phyloP scores from a whole-genome alignment of 768 basidiomycete genomes.

The Phlebiopsis flavidoalba region DNA sequence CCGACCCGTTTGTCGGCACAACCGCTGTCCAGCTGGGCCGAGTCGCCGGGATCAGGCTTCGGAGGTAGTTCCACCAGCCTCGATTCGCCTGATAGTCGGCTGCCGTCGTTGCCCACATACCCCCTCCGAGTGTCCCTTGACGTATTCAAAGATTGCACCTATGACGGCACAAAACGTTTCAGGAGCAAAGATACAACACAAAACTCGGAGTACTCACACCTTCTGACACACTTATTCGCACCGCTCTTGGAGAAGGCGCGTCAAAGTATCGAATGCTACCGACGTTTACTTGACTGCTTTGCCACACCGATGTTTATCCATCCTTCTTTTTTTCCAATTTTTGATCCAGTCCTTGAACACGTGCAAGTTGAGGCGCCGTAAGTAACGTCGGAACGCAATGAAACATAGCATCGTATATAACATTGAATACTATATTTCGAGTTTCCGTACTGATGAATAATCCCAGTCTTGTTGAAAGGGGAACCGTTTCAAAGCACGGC shows the following conservation, averaged over 20 bases:
- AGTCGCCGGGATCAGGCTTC: conserved; percentile 53
- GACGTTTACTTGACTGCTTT: conserved; percentile 67
- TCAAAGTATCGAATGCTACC: conserved; percentile 67
- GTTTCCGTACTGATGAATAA: conserved; percentile 83
- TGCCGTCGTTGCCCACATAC: conserved; percentile 80
- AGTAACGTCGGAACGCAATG: background rate
- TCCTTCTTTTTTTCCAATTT: conserved; percentile 54
- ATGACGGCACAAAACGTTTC: background rate
- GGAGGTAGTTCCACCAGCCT: conserved; percentile 41
- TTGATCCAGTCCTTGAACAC: conserved; percentile 63
- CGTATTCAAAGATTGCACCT: conserved; percentile 52
- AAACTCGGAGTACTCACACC: conserved; percentile 35
- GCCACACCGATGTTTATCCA: conserved; percentile 45
- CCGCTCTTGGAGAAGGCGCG: conserved; percentile 54
- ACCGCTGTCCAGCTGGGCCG: conserved; percentile 32
- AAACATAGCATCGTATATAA: conserved; percentile 26
- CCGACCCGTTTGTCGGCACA: background rate
- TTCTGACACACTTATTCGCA: conserved; percentile 43
- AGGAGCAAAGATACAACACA: background rate
- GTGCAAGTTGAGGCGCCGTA: conserved; percentile 31
- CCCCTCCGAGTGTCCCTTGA: conserved; percentile 77
- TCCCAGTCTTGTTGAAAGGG: conserved; percentile 44
- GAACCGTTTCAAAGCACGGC: conserved; percentile 75
- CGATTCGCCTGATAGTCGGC: conserved; percentile 71
- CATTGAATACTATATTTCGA: conserved; percentile 82